Evolutionary conservation across 2,329 filamentous ascomycete genomes (phyloP), one percentile per base, ranked within the genome.

Genomic region (Alternaria brassicae): DNA sequence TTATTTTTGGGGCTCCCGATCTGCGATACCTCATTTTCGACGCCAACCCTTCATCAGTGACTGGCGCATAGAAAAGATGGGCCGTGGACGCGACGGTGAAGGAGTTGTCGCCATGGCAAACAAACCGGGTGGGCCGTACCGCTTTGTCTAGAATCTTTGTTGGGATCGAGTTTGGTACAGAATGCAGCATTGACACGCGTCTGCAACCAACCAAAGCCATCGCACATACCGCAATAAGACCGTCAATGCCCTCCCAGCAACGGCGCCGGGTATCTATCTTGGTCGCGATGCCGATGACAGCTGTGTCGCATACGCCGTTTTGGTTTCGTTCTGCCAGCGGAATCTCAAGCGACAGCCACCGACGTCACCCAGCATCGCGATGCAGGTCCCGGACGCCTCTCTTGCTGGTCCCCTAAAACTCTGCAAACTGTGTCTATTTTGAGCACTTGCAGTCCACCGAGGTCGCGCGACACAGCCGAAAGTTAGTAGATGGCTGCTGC

Each of bases 1-100:
- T 53, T 63, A 66, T 62, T 56, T 68, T 66, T 65, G 58, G 65
- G 58, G 61, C 58, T 52, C 56, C 47, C 66, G 68, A 70, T 67
- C 66, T 61, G 37, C 58, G 58, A 65, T 66, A 56, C 48, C 61
- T 67, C 56, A 53, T 44, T 52, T 56, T 57, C 51, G 30, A 28
- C 40, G 54, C 52, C 53, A 54, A 53, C 47, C 30, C 40, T 57
- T 61, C 53, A 61, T 48, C 52, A 57, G 47, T 50, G 32, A 49
- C 41, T 62, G 57, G 58, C 53, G 57, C 53, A 60, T 34, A 34
- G 37, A 53, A 69, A 65, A 65, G 67, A 53, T 62, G 67, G 67
- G 69, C 52, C 66, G 50, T 28, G 52, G 50, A 58, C 55, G 51
- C 37, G 36, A 36, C 42, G 42, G 51, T 37, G 56, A 51, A 41